phyloP scores from a whole-genome alignment of 148 eudicot species.

The Linanthus parryae region DNA sequence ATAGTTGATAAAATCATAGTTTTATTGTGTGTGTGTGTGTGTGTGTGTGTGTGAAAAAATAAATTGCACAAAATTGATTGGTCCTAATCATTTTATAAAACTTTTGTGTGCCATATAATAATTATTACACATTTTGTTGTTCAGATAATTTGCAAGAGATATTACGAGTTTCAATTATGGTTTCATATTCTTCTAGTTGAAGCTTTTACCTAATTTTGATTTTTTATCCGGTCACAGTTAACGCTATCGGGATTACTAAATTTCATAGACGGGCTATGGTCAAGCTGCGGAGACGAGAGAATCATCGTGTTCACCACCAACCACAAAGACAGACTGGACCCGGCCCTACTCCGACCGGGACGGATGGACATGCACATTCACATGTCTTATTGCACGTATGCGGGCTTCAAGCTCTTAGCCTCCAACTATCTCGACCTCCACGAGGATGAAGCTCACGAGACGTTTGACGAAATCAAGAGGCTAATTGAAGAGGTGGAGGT shows the following conservation, averaged over 20 bases:
- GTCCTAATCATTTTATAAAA: too few species aligned
- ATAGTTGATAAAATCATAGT: too few species aligned
- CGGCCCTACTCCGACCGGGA: not conserved
- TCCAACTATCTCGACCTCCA: not conserved
- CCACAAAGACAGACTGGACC: not conserved
- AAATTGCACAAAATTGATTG: too few species aligned
- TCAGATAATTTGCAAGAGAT: too few species aligned
- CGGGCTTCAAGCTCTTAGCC: not conserved
- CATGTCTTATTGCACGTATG: not conserved
- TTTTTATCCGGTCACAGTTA: too few species aligned
- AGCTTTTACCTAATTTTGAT: too few species aligned
- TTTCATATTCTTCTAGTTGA: too few species aligned
- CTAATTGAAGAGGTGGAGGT: not conserved
- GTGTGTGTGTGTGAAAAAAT: too few species aligned
- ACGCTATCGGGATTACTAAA: not conserved
- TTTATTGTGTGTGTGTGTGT: too few species aligned
- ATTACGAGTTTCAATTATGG: too few species aligned
- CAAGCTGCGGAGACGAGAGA: not conserved
- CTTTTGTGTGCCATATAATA: too few species aligned
- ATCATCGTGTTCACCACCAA: not conserved
- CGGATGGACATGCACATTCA: constrained; percentile 1
- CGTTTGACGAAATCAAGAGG: not conserved
- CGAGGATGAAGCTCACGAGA: not conserved
- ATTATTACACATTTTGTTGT: too few species aligned
- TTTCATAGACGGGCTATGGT: constrained; percentile 4